Percentiles rank a stretch among this genome's conserved stretches.
These are phyloP conservation scores for Xylariaceae sp. DNA, from an alignment of 2,329 filamentous ascomycete genomes.

Conservation along the genomic window DNA sequence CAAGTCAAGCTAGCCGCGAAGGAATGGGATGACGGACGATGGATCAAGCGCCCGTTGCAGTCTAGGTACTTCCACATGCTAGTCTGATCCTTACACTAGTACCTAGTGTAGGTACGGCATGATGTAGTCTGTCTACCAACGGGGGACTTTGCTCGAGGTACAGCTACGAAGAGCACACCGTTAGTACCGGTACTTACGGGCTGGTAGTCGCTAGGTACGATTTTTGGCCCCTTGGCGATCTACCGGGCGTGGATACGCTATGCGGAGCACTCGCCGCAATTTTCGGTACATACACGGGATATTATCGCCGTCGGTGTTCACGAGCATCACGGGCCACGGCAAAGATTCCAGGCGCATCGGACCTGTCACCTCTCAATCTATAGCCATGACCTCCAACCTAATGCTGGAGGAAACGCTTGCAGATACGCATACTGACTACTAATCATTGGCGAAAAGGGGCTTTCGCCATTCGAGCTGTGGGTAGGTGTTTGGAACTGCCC, in stretches of 20 bases:
- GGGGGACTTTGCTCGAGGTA: no score
- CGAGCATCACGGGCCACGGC: no score
- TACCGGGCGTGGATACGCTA: background rate
- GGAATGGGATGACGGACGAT: background rate
- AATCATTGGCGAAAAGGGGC: background rate
- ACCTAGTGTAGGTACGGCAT: background rate
- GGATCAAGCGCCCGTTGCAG: no score
- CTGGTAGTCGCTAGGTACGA: background rate
- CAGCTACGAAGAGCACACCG: no score
- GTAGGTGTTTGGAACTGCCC: no score
- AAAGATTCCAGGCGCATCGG: background rate
- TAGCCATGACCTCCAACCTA: background rate
- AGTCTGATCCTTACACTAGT: no score
- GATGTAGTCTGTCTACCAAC: no score
- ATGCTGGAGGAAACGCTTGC: no score
- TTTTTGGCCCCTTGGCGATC: background rate
- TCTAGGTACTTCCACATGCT: no score
- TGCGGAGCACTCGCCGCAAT: background rate
- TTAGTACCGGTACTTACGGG: no score
- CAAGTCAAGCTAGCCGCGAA: background rate
- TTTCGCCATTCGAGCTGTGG: background rate
- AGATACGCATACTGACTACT: no score
- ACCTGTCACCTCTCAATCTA: background rate
- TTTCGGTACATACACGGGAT: background rate
- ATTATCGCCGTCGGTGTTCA: background rate